Conservation (phyloP, 2,329 filamentous ascomycete species). For the Metarhizium anisopliae region DNA sequence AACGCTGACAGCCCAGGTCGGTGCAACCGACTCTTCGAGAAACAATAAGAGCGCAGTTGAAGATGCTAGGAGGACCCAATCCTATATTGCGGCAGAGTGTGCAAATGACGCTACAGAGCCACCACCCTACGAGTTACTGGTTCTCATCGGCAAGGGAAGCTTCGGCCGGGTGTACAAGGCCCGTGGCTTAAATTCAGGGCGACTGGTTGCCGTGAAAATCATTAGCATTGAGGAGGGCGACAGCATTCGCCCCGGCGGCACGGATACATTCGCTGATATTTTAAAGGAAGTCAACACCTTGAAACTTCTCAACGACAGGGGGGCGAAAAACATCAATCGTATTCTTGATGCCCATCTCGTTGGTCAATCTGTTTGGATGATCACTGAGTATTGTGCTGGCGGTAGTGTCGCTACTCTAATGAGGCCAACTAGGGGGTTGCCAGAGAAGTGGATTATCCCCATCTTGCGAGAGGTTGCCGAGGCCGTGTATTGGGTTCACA, state of each 20-base stretch:
- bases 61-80: slow-evolving; percentile 61
- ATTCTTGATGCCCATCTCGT: slow-evolving; percentile 70
- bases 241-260: slow-evolving; percentile 49
- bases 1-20: background rate
- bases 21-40: slow-evolving; percentile 20
- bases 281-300: slow-evolving; percentile 56
- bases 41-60: slow-evolving; percentile 49
- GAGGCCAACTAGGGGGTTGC: slow-evolving; percentile 56
- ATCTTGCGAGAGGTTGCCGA: slow-evolving; percentile 57
- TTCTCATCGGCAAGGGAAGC: slow-evolving; percentile 65
- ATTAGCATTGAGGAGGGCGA: slow-evolving; percentile 69
- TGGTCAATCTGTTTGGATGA: slow-evolving; percentile 74
- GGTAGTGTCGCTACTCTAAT: slow-evolving; percentile 68
- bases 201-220: slow-evolving; percentile 62
- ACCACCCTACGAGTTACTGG: slow-evolving; percentile 56
- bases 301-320: slow-evolving; percentile 61
- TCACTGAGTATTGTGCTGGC: slow-evolving; percentile 76
- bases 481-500: slow-evolving; percentile 57
- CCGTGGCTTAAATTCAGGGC: slow-evolving; percentile 27
- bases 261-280: slow-evolving; percentile 54
- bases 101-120: slow-evolving; percentile 47
- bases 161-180: slow-evolving; percentile 69
- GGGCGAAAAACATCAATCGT: slow-evolving; percentile 69
- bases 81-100: slow-evolving; percentile 50
- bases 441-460: slow-evolving; percentile 61